Conservation (phyloP, 2,329 filamentous ascomycete genomes). For the Fusarium pseudocircinatum region DNA sequence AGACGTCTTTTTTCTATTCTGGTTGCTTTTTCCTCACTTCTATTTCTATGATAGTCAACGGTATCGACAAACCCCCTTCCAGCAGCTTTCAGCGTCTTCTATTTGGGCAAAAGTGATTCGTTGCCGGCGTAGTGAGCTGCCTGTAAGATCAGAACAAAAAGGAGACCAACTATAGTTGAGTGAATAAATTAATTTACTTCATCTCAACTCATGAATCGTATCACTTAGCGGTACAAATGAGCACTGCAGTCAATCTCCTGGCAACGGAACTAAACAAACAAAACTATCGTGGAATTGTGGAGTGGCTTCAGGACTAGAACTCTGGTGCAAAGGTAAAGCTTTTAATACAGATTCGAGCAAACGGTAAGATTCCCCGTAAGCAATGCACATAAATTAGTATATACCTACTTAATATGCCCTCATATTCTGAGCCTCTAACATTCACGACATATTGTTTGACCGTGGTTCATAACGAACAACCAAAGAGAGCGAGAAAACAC, state of each 20-base stretch:
- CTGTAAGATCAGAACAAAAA: slow-evolving; percentile 7
- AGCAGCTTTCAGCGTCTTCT: slow-evolving; percentile 12
- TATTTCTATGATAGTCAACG: slow-evolving; percentile 36
- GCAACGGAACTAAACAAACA: slow-evolving; percentile 18
- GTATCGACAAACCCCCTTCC: slow-evolving; percentile 25
- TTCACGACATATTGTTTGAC: not conserved
- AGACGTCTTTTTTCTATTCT: slow-evolving; percentile 35
- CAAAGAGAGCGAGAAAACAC: too few relatives aligned
- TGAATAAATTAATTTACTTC: not conserved
- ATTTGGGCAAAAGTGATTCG: not conserved
- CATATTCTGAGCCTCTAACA: not conserved
- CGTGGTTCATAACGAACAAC: not conserved
- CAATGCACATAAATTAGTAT: not conserved
- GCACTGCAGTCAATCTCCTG: not conserved
- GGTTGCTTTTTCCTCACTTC: slow-evolving; percentile 20
- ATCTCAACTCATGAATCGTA: slow-evolving; percentile 1
- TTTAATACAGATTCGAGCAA: not conserved
- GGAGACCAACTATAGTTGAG: not conserved
- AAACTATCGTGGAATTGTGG: not conserved
- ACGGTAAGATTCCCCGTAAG: not conserved
- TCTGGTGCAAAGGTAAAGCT: not conserved
- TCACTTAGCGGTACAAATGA: slow-evolving; percentile 4
- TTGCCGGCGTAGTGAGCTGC: not conserved
- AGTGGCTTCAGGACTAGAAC: not conserved
- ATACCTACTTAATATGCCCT: not conserved